Conservation (phyloP, 2,329 filamentous ascomycete species). For the Venturia pyrina region DNA sequence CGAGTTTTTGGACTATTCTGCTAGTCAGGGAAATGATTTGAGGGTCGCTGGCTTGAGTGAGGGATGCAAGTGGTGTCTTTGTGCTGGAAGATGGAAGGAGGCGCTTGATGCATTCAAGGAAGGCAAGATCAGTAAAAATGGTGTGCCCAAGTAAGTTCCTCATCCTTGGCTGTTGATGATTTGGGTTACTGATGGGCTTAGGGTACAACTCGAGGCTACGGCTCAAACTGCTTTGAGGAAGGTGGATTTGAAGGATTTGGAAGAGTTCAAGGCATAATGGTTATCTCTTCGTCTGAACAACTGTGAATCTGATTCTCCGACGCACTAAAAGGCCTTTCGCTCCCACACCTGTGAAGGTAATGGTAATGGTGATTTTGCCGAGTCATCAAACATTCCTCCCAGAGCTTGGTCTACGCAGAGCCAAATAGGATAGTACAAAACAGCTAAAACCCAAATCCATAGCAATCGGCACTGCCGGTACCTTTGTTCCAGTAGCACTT, state of each 20-base stretch:
- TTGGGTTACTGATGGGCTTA: neutral
- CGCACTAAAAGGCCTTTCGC: no score
- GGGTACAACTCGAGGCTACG: constrained; percentile 8
- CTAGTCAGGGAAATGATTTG: constrained; percentile 13
- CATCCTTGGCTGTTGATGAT: neutral
- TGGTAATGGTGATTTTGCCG: no score
- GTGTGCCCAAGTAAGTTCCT: constrained; percentile 6
- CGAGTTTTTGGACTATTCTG: constrained; percentile 13
- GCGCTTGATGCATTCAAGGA: constrained; percentile 10
- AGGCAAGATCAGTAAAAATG: constrained; percentile 5
- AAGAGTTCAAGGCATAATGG: constrained; percentile 5
- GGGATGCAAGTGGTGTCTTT: constrained; percentile 15
- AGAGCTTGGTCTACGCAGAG: no score
- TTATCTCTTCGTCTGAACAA: neutral
- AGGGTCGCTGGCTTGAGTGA: constrained; percentile 9
- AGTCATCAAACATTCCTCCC: no score
- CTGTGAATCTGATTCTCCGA: no score
- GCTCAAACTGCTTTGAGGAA: constrained; percentile 10
- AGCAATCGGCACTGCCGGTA: no score
- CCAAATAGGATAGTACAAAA: no score
- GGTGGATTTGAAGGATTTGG: constrained; percentile 2
- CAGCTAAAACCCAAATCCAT: no score
- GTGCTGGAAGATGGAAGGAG: constrained; percentile 12
- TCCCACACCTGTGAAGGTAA: no score
- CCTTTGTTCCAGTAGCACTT: no score